Evolutionary conservation across 495 filamentous ascomycete species (phyloP).

Genomic region (Penicillium soppii): DNA sequence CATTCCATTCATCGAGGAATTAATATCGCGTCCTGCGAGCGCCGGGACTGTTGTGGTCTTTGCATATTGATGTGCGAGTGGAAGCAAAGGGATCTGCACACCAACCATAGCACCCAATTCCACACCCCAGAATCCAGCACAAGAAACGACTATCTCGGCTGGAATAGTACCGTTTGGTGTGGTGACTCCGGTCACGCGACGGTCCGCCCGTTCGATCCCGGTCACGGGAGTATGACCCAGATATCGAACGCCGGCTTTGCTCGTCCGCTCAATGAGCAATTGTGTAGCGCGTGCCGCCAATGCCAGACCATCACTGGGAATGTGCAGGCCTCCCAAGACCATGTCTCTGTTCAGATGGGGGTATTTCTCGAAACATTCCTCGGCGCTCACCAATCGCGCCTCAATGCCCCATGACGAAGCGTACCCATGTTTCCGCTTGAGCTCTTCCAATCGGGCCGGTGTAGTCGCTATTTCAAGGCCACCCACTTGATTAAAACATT

Average conservation of each 20-base stretch:
- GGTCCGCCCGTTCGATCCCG: conserved; percentile 33
- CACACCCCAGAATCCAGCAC: conserved; percentile 56
- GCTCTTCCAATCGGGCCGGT: conserved; percentile 44
- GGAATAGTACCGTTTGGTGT: conserved; percentile 38
- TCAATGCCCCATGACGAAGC: conserved; percentile 49
- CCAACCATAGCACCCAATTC: conserved; percentile 52
- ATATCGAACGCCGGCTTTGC: conserved; percentile 46
- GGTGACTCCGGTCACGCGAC: conserved; percentile 44
- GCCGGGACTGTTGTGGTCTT: conserved; percentile 44
- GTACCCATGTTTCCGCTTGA: conserved; percentile 53
- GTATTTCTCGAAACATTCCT: conserved; percentile 44
- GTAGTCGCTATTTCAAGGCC: conserved; percentile 53
- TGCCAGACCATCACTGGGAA: conserved; percentile 51
- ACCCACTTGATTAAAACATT: conserved; percentile 52
- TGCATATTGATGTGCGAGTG: conserved; percentile 52
- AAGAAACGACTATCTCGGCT: conserved; percentile 50
- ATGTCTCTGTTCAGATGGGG: conserved; percentile 44
- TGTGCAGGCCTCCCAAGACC: conserved; percentile 48
- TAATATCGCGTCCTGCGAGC: conserved; percentile 29
- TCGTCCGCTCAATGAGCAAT: conserved; percentile 47
- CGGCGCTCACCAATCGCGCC: conserved; percentile 36
- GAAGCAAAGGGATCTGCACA: conserved; percentile 46
- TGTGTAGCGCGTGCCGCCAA: conserved; percentile 50
- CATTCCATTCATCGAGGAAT: conserved; percentile 31
- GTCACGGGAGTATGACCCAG: conserved; percentile 45